These are phyloP conservation scores for Colletotrichum sp. DNA, from an alignment of 2,329 filamentous ascomycete species.

Conservation along the genomic window DNA sequence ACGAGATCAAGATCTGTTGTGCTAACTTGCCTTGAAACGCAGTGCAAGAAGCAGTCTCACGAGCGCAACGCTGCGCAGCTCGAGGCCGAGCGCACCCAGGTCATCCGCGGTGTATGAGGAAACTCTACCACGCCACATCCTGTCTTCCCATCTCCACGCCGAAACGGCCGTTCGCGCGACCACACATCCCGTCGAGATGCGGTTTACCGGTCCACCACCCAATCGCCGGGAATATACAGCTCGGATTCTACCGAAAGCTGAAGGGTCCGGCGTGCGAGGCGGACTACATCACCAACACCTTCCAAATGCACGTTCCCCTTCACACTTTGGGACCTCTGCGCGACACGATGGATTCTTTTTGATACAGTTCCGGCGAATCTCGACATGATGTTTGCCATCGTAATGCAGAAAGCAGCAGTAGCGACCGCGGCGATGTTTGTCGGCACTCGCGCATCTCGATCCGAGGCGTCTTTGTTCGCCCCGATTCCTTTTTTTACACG, in stretches of 20 bases:
- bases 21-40: conserved; percentile 27
- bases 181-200: neutral
- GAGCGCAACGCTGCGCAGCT: conserved; percentile 92
- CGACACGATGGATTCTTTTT: neutral
- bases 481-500: neutral
- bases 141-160: neutral
- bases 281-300: neutral
- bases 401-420: neutral
- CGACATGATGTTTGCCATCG: neutral
- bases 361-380: conserved; percentile 3
- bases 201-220: neutral
- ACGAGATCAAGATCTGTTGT: conserved; percentile 39
- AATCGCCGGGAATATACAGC: neutral
- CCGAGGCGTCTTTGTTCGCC: neutral
- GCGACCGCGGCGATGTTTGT: neutral
- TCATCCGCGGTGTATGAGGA: conserved; percentile 86
- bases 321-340: conserved; percentile 10
- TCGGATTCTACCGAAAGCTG: neutral
- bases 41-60: conserved; percentile 97
- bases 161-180: neutral
- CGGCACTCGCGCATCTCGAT: neutral
- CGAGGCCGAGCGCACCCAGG: conserved; percentile 89
- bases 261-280: neutral
- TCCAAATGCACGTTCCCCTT: neutral
- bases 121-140: neutral